Evolutionary conservation across 2,329 filamentous ascomycete species (phyloP), one percentile per base, ranked within the genome.

Genomic region (Aspergillus felis): DNA sequence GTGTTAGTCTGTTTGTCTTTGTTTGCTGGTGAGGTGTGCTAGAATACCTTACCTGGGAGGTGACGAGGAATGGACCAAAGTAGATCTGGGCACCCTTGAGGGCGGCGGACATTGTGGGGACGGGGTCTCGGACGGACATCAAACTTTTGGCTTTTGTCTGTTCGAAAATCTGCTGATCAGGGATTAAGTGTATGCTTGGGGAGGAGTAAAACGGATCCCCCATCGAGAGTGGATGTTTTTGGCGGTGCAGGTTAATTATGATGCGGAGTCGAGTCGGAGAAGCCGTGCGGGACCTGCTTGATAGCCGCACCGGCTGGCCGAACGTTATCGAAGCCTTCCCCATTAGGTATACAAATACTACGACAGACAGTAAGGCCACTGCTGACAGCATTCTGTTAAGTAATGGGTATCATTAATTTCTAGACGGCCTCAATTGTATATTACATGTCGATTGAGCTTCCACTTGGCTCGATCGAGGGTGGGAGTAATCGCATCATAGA

Each of bases 31-130:
- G 9, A 17, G 24, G 7, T 32, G 27, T 20, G 51, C 10, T 46
- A 32, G 47, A 27, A n/a, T 20, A 7, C 14, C 35, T 42, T 75
- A 89, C 88, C 79, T 92, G 90, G 20, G 84, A 80, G 12, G 89
- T 90, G 55, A 95, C 89, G 57, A 89, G 80, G 69, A 89, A 92
- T 8, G 87, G 83, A 14, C 91, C 90, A 69, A 95, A 94, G 68
- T 85, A 81, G 64, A 93, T 78, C 47, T 69, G 69, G 17, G 72
- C 71, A 42, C 68, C 73, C 65, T 68, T 71, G 42, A 66, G 52
- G 38, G 65, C 58, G 38, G 48, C 22, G 52, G 68, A 57, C 68
- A 71, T 71, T 32, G 53, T 59, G 47, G 44, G 51, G 44, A 27
- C 38, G 22, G 51, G 51, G 38, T 53, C 9, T 35, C 29, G 51